Evolutionary conservation across 2,329 filamentous ascomycete species (phyloP), one percentile per base, ranked within the genome.

Genomic region (Chrysoporthe puriensis): DNA sequence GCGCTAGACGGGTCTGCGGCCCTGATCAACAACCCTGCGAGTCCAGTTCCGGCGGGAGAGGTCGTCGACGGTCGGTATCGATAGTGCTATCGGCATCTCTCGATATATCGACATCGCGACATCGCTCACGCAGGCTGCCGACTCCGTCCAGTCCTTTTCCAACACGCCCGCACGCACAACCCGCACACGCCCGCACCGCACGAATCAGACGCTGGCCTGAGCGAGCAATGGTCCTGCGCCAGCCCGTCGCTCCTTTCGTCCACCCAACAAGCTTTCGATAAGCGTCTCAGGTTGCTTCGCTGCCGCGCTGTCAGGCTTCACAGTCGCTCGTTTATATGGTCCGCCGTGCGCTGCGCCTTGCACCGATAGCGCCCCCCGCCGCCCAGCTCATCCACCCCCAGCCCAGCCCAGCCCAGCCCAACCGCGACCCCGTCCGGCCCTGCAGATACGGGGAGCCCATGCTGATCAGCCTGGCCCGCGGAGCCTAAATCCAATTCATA

Each of bases 161-260:
- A 26, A 36, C 52, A 40, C 8, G 50, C 50, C 54, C 36, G 16
- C n/a, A 21, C 43, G 40, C 32, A 61, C 43, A n/a, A 18, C 3
- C 43, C 43, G 32, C 48, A 26, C 13, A 11, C 42, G 7, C 14
- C 9, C 14, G 21, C 52, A 54, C 36, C 36, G n/a, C 44, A 46
- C 59, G 21, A 65, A 65, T 54, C 50, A 64, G 26, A 69, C 60
- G 63, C 61, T 64, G 57, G 56, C 16, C 36, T 21, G 58, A 26
- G 58, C 63, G 62, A 69, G 68, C 68, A 67, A 69, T 69, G 68
- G 68, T 69, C 64, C 62, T 69, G 68, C 62, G 62, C 62, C 68
- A 66, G 59, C 68, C 68, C 65, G 62, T 68, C 68, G 58, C 59
- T 69, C 65, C 44, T 68, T 68, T 68, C 50, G 59, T 50, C 58